These are phyloP conservation scores for Fusarium sp. DNA, from an alignment of 2,329 filamentous ascomycete genomes.

Conservation along the genomic window DNA sequence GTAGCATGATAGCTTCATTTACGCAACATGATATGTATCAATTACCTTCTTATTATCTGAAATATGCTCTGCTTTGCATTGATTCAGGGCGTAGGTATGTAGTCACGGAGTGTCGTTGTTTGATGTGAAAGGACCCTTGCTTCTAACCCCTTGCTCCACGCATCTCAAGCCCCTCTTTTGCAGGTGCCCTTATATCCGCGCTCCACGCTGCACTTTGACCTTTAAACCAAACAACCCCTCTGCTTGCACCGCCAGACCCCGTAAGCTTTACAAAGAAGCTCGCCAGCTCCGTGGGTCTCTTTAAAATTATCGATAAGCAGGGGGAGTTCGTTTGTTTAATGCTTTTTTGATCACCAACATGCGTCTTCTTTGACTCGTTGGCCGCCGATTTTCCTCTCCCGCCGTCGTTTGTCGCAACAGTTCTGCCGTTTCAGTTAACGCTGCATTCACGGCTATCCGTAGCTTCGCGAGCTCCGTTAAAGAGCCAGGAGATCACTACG, in stretches of 20 bases:
- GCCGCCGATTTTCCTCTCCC: constrained; percentile 42
- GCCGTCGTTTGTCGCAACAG: constrained; percentile 27
- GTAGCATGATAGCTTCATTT: constrained; percentile 25
- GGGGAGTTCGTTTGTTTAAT: constrained; percentile 10
- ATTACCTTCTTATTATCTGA: constrained; percentile 18
- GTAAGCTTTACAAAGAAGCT: constrained; percentile 18
- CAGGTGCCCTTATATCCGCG: constrained; percentile 1
- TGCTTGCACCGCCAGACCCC: constrained; percentile 9
- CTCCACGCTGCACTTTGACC: constrained; percentile 11
- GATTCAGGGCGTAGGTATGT: background rate
- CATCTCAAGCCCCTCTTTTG: constrained; percentile 38
- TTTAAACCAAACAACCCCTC: constrained; percentile 17
- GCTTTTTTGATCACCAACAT: constrained; percentile 38
- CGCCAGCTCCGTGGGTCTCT: constrained; percentile 17
- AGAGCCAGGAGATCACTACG: background rate
- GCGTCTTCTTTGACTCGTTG: constrained; percentile 47
- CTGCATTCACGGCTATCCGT: constrained; percentile 25
- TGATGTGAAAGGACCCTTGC: constrained; percentile 15
- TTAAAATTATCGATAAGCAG: constrained; percentile 14
- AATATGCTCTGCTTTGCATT: background rate
- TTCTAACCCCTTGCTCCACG: constrained; percentile 11
- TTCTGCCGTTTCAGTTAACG: constrained; percentile 15
- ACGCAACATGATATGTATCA: constrained; percentile 30
- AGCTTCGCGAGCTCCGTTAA: constrained; percentile 33
- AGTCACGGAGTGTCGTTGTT: background rate